These are phyloP conservation scores for Discostella stelligera DNA, from an alignment of 352 stramenopile species.

Conservation along the genomic window DNA sequence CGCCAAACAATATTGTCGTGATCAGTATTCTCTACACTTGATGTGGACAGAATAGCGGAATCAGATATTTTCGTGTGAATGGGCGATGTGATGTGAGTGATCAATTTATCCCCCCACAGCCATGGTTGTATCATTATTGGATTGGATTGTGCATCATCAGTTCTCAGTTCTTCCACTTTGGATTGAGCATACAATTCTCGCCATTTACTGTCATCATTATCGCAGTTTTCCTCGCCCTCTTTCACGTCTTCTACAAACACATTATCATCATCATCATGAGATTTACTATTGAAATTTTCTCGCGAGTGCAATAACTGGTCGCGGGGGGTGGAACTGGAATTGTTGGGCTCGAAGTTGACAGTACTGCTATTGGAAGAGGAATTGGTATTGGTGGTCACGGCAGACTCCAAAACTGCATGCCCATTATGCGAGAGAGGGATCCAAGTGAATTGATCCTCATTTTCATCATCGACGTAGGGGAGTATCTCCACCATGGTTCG, in stretches of 20 bases:
- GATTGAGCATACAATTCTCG: slow-evolving; percentile 13
- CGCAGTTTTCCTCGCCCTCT: background rate
- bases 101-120: background rate
- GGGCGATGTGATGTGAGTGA: background rate
- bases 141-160: background rate
- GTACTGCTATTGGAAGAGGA: too few species aligned
- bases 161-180: background rate
- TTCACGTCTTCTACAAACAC: background rate
- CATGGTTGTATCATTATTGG: background rate
- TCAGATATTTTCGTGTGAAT: background rate
- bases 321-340: background rate
- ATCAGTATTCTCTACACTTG: slow-evolving; percentile 2
- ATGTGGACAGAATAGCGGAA: background rate
- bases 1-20: slow-evolving; percentile 17
- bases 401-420: background rate
- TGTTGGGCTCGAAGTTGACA: background rate
- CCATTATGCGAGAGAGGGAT: slow-evolving; percentile 20
- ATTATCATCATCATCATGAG: background rate
- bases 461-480: slow-evolving; percentile 26
- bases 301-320: background rate
- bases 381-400: background rate
- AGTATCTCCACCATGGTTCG: slow-evolving; percentile 42
- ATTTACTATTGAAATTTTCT: background rate
- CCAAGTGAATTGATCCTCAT: slow-evolving; percentile 27
- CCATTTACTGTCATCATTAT: slow-evolving; percentile 17